Conservation (phyloP, 305 asterid genomes). For the Solanum hybrid region DNA sequence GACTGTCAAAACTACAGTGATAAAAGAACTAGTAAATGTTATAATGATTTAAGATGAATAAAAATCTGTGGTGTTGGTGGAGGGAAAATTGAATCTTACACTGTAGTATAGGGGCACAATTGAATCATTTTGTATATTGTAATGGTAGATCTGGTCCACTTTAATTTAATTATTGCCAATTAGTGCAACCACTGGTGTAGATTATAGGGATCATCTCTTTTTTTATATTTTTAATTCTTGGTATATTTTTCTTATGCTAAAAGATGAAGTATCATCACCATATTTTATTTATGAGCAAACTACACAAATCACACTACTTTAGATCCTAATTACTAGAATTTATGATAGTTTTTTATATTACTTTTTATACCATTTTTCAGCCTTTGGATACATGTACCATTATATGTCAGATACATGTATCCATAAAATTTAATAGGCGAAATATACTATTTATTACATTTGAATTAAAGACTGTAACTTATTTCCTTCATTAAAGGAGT, state of each 20-base stretch:
- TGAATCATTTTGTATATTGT: background rate
- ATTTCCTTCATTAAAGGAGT: no score
- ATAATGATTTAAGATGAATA: background rate
- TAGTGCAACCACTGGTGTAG: background rate
- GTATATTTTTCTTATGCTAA: background rate
- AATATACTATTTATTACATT: no score
- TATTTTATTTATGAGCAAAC: no score
- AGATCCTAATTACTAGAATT: no score
- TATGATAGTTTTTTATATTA: no score
- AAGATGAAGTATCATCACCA: background rate
- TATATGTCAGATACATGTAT: no score
- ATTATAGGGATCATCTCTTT: no score
- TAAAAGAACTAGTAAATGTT: background rate
- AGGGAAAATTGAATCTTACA: background rate
- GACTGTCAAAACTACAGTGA: background rate
- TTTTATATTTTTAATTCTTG: background rate
- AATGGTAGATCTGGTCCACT: background rate
- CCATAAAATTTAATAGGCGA: no score
- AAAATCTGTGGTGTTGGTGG: background rate
- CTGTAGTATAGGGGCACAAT: background rate
- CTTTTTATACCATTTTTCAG: no score
- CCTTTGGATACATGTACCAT: no score
- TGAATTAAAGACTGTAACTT: no score
- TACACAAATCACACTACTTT: no score
- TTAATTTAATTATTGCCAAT: background rate